Base-by-base conservation (phyloP, 2,329 filamentous ascomycete species). In the Claviceps capensis region DNA sequence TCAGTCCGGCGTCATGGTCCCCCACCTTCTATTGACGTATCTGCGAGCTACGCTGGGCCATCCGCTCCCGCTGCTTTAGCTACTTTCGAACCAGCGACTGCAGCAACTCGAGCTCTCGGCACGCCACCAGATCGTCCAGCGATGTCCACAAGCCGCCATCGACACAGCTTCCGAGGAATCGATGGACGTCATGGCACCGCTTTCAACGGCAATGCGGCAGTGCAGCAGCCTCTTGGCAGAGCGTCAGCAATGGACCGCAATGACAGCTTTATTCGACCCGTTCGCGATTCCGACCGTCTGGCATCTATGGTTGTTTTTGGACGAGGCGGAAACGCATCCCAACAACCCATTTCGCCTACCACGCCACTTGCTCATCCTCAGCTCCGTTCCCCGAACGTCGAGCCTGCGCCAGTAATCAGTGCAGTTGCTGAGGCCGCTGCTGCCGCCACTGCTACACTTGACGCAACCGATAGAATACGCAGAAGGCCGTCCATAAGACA, bases 331-430 rank as follows among this genome's bases (percentile, higher is more conserved):
- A 70, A 89, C 51, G 78, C 79, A 43, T 96, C 91, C n/a, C 90
- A 95, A 64, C 93, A 94, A 64, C 93, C 93, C 8, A 86, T 90
- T 53, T 96, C 89, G 13, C 89, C 89, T 1, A 93, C 88, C 6
- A 95, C 89, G 1, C 89, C 89, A 14, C 76, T 86, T 45, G 84
- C 84, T 47, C 81, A 84, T 1, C 72, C 82, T 26, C 82, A 84
- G 69, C 61, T 68, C 49, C 64, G 67, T 16, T 79, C 80, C 38
- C 76, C 78, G 5, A 75, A 75, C 9, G 73, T 74, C 54, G 78
- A 71, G 55, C 75, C 74, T 36, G 74, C 38, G 19, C 44, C 45
- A 4, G 17, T 73, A 34, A 74, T 68, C 17, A 78, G 75, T 47
- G 74, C 70, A 56, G 38, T 48, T 34, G 75, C 74, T 1, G 73